Evolutionary conservation across 108 stramenopile genomes (phyloP), one percentile per base, ranked within the genome.

Genomic region (Pseudonitzschia pungens): DNA sequence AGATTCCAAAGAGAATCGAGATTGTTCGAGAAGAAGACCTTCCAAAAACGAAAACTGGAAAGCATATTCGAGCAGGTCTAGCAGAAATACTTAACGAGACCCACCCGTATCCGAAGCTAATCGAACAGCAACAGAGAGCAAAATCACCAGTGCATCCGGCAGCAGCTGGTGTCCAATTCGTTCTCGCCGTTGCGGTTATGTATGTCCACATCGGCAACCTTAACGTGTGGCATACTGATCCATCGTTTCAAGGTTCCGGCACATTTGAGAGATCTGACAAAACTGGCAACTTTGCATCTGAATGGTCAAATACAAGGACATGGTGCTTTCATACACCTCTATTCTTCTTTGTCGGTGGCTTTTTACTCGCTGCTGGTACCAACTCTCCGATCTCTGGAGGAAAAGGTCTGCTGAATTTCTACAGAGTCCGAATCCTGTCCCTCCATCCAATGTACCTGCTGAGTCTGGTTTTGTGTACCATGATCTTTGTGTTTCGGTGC

Each of bases 401-500:
- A 16, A 26, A 5, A 4, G 41, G 21, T 16, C 6, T 69, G 2
- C 26, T 36, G 29, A 21, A 31, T n/a, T 71, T 59, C 33, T 59
- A 59, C 55, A 33, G 18, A 20, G 26, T 59, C 18, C 31, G 57
- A 22, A 41, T 71, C 20, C 27, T 44, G 24, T 36, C 40, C 18
- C 40, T 71, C 9, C 57, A 71, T 41, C 70, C 70, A 42, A 57
- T 71, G 57, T 71, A 71, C 28, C 31, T 71, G 41, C 16, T 71
- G 7, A 43, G 48, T 26, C 10, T 71, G 20, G 10, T 57, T 21
- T 42, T 55, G 9, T 44, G 55, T 6, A 24, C 36, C 0, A 15
- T 26, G 9, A 58, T 57, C 3, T 59, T 71, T 2, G 26, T 71
- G 26, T 0, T 24, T 6, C 57, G 21, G 16, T 71, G 70, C 32